A percentile compares a stretch with the other conserved stretches of the same genome.
These are phyloP conservation scores for Solanum pinnatisectum DNA, from an alignment of 257 asterid genomes.

Conservation along the genomic window DNA sequence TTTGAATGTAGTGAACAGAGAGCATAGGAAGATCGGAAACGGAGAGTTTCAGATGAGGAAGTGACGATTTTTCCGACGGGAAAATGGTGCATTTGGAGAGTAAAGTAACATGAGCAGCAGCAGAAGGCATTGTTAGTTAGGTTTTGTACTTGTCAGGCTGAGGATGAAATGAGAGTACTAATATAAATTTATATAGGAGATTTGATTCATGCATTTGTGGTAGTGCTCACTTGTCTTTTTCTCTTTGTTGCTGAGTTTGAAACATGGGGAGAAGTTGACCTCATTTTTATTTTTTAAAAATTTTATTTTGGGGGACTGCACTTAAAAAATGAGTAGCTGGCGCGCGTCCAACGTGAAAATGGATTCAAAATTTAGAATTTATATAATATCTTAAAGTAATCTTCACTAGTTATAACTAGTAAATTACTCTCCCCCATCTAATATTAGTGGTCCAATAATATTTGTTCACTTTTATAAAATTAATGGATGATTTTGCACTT, in stretches of 20 bases:
- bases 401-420: not conserved
- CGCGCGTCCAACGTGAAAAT: not conserved
- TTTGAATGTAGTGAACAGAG: not conserved
- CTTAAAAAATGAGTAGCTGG: not conserved
- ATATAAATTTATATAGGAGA: slow-evolving; percentile 17
- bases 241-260: not conserved
- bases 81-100: slow-evolving; percentile 25
- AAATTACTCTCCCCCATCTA: no score
- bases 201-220: slow-evolving; percentile 40
- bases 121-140: slow-evolving; percentile 19
- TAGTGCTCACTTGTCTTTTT: not conserved
- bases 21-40: slow-evolving; percentile 55
- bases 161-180: slow-evolving; percentile 1
- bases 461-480: rapidly evolving
- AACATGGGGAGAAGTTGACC: not conserved
- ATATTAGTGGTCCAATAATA: no score
- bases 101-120: not conserved
- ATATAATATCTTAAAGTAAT: no score
- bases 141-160: not conserved
- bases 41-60: slow-evolving; percentile 43
- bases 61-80: slow-evolving; percentile 32
- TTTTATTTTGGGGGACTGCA: not conserved
- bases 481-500: rapidly evolving
- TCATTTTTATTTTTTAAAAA: not conserved
- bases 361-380: not conserved